These are phyloP conservation scores for Mortierella sp. DNA, from an alignment of 371 early-diverging fungal species.

Conservation along the genomic window DNA sequence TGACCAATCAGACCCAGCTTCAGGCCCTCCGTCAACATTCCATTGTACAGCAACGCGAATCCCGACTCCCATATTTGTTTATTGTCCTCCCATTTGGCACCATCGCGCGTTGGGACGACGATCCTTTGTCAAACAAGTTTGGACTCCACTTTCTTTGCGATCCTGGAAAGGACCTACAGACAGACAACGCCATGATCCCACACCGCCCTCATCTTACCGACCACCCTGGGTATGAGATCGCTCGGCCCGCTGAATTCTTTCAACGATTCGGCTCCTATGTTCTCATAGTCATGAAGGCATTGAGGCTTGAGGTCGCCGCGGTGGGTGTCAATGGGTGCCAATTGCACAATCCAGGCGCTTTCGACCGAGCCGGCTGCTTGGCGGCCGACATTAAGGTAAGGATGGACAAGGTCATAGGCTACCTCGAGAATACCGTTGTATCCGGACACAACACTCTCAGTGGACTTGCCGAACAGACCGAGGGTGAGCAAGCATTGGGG, in stretches of 20 bases:
- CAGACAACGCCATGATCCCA: conserved; percentile 5
- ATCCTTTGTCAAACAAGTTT: conserved; percentile 7
- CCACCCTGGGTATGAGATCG: conserved; percentile 21
- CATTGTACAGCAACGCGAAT: neutral
- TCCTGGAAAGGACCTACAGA: conserved; percentile 30
- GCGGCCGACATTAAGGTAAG: no score
- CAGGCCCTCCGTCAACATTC: no score
- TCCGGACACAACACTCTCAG: no score
- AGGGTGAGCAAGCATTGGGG: conserved; percentile 8
- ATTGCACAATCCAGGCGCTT: neutral
- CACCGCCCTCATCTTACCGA: conserved; percentile 29
- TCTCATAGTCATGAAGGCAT: conserved; percentile 24
- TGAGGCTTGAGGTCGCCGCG: conserved; percentile 25
- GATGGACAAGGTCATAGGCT: no score
- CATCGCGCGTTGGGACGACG: neutral
- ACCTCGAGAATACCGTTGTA: no score
- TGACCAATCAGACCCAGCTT: no score
- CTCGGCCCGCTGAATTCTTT: conserved; percentile 18
- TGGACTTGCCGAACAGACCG: no score
- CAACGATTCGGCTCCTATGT: conserved; percentile 16
- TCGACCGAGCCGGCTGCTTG: neutral
- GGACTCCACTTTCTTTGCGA: conserved; percentile 39
- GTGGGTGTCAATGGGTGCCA: conserved; percentile 9
- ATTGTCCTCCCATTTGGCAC: neutral
- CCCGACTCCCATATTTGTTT: neutral